Evolutionary conservation across 306 rosid species (phyloP).

Genomic region (Rosa multiflora): DNA sequence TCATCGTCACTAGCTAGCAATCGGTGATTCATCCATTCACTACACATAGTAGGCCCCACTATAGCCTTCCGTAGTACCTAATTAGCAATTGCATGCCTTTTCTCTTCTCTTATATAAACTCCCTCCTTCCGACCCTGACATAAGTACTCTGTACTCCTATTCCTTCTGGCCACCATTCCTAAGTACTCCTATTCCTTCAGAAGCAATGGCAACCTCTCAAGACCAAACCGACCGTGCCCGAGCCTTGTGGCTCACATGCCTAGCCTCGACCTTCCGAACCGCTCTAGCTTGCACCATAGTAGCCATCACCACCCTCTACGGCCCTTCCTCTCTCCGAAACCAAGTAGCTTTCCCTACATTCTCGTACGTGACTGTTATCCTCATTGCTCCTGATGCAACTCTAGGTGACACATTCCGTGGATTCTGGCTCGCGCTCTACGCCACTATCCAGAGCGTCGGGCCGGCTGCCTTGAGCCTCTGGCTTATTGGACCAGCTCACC

Average conservation of each 20-base stretch:
- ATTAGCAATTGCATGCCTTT: too few relatives aligned
- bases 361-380: slow-evolving; percentile 57
- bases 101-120: not conserved
- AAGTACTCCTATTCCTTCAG: too few relatives aligned
- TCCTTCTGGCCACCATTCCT: not conserved
- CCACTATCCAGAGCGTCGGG: slow-evolving; percentile 46
- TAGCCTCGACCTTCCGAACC: slow-evolving; percentile 51
- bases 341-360: slow-evolving; percentile 58
- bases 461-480: slow-evolving; percentile 53
- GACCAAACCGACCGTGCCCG: slow-evolving; percentile 16
- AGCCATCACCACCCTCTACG: slow-evolving; percentile 45
- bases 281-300: slow-evolving; percentile 61
- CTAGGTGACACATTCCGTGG: slow-evolving; percentile 55
- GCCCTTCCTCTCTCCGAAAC: slow-evolving; percentile 39
- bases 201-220: slow-evolving; percentile 5
- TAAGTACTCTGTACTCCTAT: too few relatives aligned
- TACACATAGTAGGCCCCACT: not conserved
- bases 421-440: slow-evolving; percentile 48
- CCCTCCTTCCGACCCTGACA: not conserved
- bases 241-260: slow-evolving; percentile 44
- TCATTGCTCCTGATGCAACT: slow-evolving; percentile 50
- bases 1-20: not conserved
- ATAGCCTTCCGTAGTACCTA: not conserved
- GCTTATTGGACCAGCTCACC: slow-evolving; percentile 40
- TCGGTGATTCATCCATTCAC: not conserved